These are phyloP conservation scores for Ogataea naganishii DNA, from an alignment of 805 yeast species.

Conservation along the genomic window DNA sequence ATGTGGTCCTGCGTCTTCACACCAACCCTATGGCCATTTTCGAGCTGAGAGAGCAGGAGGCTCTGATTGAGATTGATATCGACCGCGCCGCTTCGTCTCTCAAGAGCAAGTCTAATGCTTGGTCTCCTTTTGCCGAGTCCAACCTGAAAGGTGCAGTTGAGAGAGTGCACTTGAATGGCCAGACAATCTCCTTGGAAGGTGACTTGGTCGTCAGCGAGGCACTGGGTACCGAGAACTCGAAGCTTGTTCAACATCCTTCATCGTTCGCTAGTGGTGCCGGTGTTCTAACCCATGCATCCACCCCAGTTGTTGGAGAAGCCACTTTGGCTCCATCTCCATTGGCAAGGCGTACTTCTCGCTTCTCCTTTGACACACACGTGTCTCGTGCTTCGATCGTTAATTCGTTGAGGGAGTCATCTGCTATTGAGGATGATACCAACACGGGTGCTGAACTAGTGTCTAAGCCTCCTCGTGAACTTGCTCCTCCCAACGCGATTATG, in stretches of 20 bases:
- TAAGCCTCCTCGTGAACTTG: slow-evolving; percentile 62
- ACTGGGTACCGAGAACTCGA: slow-evolving; percentile 49
- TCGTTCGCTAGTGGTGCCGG: slow-evolving; percentile 20
- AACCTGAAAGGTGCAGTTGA: slow-evolving; percentile 75
- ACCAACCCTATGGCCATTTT: slow-evolving; percentile 77
- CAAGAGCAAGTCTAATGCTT: slow-evolving; percentile 28
- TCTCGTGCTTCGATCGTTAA: slow-evolving; percentile 25
- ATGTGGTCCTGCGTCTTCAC: slow-evolving; percentile 65
- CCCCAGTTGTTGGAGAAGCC: too few relatives aligned
- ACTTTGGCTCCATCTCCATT: slow-evolving; percentile 25
- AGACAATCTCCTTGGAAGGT: slow-evolving; percentile 83
- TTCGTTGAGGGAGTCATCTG: slow-evolving; percentile 22
- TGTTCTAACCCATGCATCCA: slow-evolving; percentile 18
- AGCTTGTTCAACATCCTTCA: slow-evolving; percentile 35
- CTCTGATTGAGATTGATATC: slow-evolving; percentile 73
- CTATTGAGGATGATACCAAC: slow-evolving; percentile 34
- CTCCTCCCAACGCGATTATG: slow-evolving; percentile 73
- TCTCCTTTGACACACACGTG: slow-evolving; percentile 39
- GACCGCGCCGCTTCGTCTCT: slow-evolving; percentile 52
- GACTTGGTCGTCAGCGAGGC: slow-evolving; percentile 52
- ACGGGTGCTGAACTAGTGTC: slow-evolving; percentile 65
- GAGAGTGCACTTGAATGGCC: slow-evolving; percentile 71
- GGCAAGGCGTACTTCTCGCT: slow-evolving; percentile 35
- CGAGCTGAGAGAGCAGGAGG: slow-evolving; percentile 72
- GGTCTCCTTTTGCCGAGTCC: slow-evolving; percentile 49